Evolutionary conservation across 805 yeast genomes (phyloP).

Genomic region (Saturnispora besseyi): DNA sequence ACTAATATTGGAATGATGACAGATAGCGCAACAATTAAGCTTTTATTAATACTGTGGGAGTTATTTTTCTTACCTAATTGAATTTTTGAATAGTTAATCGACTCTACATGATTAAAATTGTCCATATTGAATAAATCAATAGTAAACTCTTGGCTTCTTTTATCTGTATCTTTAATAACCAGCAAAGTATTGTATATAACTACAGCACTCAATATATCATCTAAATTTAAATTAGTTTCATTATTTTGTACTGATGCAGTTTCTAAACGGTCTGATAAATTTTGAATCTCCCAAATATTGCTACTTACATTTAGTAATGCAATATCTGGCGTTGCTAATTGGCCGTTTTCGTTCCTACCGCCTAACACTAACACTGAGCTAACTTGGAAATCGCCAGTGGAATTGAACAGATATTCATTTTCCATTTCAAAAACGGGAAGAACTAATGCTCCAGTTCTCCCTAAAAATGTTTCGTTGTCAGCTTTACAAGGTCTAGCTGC

Average conservation of each 20-base stretch:
- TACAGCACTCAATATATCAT: constrained; percentile 38
- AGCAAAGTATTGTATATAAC: constrained; percentile 43
- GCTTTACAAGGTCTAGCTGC: constrained; percentile 37
- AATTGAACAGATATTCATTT: constrained; percentile 16
- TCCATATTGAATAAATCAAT: constrained; percentile 36
- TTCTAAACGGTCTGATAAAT: constrained; percentile 22
- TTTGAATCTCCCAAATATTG: constrained; percentile 37
- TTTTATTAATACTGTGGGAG: constrained; percentile 16
- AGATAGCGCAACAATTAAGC: constrained; percentile 38
- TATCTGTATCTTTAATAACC: constrained; percentile 26
- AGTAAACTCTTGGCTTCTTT: constrained; percentile 20
- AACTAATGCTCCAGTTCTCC: constrained; percentile 44
- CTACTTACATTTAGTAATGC: constrained; percentile 31
- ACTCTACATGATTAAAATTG: constrained; percentile 27
- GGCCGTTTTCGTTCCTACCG: constrained; percentile 38
- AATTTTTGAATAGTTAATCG: constrained; percentile 26
- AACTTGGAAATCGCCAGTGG: constrained; percentile 29
- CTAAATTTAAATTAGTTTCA: constrained; percentile 20
- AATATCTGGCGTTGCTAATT: constrained; percentile 34
- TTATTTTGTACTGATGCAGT: constrained; percentile 19
- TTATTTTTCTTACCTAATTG: constrained; percentile 3
- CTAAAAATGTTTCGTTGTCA: constrained; percentile 33
- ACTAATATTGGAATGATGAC: constrained; percentile 36
- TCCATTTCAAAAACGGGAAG: constrained; percentile 41
- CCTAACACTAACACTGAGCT: constrained; percentile 48